Percentiles rank a stretch among this genome's conserved stretches.
Conservation (phyloP, 495 filamentous ascomycete genomes). For the Delitschia confertaspora region DNA sequence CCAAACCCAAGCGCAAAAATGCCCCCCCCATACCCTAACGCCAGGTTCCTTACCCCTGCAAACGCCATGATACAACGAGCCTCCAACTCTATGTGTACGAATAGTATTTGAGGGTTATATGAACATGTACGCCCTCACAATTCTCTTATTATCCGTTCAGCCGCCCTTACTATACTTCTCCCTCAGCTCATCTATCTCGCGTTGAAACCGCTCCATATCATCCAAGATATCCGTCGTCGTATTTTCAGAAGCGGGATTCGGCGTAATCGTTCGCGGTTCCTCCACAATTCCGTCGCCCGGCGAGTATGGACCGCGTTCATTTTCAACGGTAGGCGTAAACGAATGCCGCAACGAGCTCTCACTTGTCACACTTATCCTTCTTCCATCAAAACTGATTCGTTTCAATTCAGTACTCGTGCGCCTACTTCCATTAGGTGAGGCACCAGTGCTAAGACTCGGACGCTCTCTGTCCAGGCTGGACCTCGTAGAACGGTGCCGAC, state of each 20-base stretch:
- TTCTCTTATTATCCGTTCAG: too few relatives aligned
- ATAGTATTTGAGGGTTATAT: too few relatives aligned
- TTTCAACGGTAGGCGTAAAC: slow-evolving; percentile 12
- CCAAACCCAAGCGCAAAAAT: too few relatives aligned
- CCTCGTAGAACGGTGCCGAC: slow-evolving; percentile 12
- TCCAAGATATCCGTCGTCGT: slow-evolving; percentile 25
- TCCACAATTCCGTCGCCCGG: slow-evolving; percentile 8
- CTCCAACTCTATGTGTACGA: too few relatives aligned
- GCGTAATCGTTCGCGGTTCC: slow-evolving; percentile 1
- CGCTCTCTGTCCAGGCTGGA: slow-evolving; percentile 21
- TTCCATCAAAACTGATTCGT: slow-evolving; percentile 15
- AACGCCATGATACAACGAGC: too few relatives aligned
- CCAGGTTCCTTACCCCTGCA: too few relatives aligned
- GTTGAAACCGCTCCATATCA: slow-evolving; percentile 33
- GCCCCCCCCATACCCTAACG: too few relatives aligned
- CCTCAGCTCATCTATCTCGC: slow-evolving; percentile 34
- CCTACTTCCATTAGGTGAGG: slow-evolving; percentile 20
- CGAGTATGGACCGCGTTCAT: slow-evolving; percentile 8
- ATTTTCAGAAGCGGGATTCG: neutral
- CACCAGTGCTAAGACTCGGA: slow-evolving; percentile 2
- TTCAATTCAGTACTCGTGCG: slow-evolving; percentile 17
- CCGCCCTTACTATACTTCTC: slow-evolving; percentile 14
- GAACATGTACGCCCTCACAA: too few relatives aligned
- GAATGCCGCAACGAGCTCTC: slow-evolving; percentile 22
- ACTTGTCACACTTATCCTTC: slow-evolving; percentile 23